Percentiles rank a stretch among this genome's conserved stretches.
Conservation (phyloP, 179 eudicot species). For the Amaranthus tricolor region DNA sequence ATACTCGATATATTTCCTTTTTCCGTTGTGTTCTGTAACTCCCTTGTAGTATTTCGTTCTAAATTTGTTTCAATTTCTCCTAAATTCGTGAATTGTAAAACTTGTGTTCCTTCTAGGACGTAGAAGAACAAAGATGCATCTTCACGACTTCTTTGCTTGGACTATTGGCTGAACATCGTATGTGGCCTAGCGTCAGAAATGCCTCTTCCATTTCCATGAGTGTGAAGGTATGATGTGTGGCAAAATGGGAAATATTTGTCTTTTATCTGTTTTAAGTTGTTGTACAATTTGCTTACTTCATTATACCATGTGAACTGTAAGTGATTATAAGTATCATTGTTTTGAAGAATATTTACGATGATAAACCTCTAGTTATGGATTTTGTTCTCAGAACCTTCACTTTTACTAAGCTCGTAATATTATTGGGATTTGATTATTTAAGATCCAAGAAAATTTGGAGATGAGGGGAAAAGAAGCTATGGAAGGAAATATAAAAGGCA, state of each 20-base stretch:
- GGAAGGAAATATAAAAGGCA: background rate
- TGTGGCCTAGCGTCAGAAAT: slow-evolving; percentile 69
- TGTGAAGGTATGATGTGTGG: slow-evolving; percentile 57
- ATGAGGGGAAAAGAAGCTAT: background rate
- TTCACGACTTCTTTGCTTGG: slow-evolving; percentile 72
- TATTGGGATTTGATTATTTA: background rate
- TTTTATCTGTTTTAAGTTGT: background rate
- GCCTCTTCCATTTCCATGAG: slow-evolving; percentile 68
- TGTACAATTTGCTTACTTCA: slow-evolving; percentile 3
- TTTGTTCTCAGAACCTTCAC: background rate
- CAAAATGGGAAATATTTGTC: background rate
- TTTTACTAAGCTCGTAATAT: background rate
- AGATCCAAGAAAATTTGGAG: background rate
- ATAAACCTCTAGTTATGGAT: background rate
- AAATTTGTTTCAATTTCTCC: background rate
- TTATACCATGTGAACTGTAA: background rate
- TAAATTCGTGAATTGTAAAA: slow-evolving; percentile 8
- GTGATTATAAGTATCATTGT: background rate
- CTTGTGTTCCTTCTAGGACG: slow-evolving; percentile 49
- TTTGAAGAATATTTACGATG: background rate
- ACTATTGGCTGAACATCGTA: slow-evolving; percentile 72
- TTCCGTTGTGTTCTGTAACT: slow-evolving; percentile 2
- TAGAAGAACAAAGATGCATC: slow-evolving; percentile 76
- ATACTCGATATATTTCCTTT: background rate
- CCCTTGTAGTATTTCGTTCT: background rate